phyloP scores from a whole-genome alignment of 495 filamentous ascomycete genomes.

The Xylaria castorea region DNA sequence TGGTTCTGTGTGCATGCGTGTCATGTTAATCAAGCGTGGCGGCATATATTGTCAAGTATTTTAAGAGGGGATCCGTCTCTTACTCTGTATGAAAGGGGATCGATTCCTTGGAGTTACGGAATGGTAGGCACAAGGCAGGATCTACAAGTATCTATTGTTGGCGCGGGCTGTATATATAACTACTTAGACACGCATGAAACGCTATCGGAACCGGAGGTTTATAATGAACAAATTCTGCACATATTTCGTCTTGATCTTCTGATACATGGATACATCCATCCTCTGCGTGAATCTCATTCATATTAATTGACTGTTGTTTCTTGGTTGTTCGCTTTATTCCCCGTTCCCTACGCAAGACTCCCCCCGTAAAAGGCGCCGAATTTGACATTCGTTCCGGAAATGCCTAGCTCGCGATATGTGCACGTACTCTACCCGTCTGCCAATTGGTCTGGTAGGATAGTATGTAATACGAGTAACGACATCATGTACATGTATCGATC shows the following conservation, averaged over 20 bases:
- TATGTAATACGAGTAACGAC: not conserved
- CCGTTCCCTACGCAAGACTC: not conserved
- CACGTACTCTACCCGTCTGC: not conserved
- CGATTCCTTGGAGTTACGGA: conserved; percentile 6
- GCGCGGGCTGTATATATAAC: not conserved
- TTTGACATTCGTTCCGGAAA: not conserved
- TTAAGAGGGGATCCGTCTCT: not conserved
- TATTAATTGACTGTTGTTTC: not conserved
- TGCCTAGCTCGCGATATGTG: not conserved
- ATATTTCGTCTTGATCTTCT: not conserved
- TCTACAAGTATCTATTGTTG: not conserved
- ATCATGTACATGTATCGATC: not conserved
- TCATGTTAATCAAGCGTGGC: not conserved
- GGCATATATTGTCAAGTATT: not conserved
- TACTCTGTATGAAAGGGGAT: not conserved
- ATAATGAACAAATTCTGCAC: not conserved
- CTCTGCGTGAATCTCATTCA: not conserved
- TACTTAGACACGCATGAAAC: not conserved
- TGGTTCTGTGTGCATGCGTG: not conserved
- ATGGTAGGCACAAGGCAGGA: not conserved
- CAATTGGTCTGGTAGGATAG: not conserved
- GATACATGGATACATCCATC: not conserved
- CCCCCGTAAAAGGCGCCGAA: not conserved
- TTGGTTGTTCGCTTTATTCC: not conserved
- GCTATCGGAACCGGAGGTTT: not conserved